Base-by-base conservation (phyloP, 2,329 filamentous ascomycete genomes). In the Lachnellula arida region DNA sequence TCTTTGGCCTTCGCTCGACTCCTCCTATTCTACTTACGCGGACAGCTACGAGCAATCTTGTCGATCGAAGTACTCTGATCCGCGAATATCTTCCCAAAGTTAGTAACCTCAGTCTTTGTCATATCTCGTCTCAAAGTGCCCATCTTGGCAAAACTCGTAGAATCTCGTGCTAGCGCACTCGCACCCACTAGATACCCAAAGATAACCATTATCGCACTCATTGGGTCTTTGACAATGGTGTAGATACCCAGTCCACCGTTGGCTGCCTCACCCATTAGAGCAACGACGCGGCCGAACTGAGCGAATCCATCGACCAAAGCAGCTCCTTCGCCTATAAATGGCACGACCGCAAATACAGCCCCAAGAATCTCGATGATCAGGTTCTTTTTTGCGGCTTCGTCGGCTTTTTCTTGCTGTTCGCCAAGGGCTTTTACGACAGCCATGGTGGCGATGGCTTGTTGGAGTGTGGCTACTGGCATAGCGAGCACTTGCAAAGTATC, bases 291-390 rank as follows among this genome's bases (percentile, higher is more conserved):
- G 11, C 34, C 34, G 15, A 37, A 11, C 34, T 11, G 9, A 15
- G 34, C 15, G 9, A 37, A 8, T 2, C 22, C 22, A 8, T 37
- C 34, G 15, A 37, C 2, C 15, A 15, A 11, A 65, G 77, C 76
- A 72, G 56, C 74, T 56, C 77, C 40, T 56, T 78, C 76, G 46
- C 77, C 78, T 14, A 79, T 59, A 56, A 80, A 76, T 19, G 79
- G 79, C 32, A 81, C 70, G 28, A 81, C 68, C 40, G 78, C 76
- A 51, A 82, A 70, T 46, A 76, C 37, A 51, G 76, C 76, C 55
- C 76, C 76, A 22, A 80, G 61, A 14, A 75, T 71, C 32, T 53
- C 49, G 12, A 68, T 14, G 25, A 70, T 62, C 1, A 69, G 58
- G 1, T 63, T 47, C 8, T 59, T 60, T 11, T 63, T 63, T 3